Percentiles rank a stretch among this genome's conserved stretches.
Conservation (phyloP, 192 early-diverging fungal species). For the Linnemannia exigua region DNA sequence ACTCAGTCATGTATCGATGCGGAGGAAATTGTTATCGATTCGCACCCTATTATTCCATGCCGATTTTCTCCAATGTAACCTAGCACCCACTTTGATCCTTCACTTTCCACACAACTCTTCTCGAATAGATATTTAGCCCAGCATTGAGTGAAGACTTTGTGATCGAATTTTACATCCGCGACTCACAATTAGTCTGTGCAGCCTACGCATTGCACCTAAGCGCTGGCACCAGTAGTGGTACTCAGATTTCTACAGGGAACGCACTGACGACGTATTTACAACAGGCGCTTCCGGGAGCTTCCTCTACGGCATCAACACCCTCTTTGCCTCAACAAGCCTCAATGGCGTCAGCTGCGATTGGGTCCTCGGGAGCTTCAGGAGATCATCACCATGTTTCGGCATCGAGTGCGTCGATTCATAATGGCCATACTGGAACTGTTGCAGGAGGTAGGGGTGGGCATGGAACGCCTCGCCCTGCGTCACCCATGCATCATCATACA, state of each 20-base stretch:
- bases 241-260: neutral
- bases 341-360: neutral
- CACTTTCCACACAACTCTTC: neutral
- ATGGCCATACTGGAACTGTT: neutral
- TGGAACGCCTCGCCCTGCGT: conserved; percentile 19
- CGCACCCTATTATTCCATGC: too few relatives aligned
- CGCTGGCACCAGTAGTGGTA: conserved; percentile 3
- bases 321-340: neutral
- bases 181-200: conserved; percentile 48
- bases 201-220: conserved; percentile 47
- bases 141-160: conserved; percentile 55
- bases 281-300: conserved; percentile 25
- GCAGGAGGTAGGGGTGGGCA: conserved; percentile 30
- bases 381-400: neutral
- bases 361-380: neutral
- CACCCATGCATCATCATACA: conserved; percentile 19
- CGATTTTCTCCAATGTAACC: too few relatives aligned
- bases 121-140: conserved; percentile 45
- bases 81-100: too few relatives aligned
- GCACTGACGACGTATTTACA: conserved; percentile 24
- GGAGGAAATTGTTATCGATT: neutral
- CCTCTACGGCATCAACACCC: neutral
- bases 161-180: conserved; percentile 50
- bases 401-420: neutral
- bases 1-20: neutral